Evolutionary conservation across 331 rosid genomes (phyloP).

Genomic region (Quercus phellos): DNA sequence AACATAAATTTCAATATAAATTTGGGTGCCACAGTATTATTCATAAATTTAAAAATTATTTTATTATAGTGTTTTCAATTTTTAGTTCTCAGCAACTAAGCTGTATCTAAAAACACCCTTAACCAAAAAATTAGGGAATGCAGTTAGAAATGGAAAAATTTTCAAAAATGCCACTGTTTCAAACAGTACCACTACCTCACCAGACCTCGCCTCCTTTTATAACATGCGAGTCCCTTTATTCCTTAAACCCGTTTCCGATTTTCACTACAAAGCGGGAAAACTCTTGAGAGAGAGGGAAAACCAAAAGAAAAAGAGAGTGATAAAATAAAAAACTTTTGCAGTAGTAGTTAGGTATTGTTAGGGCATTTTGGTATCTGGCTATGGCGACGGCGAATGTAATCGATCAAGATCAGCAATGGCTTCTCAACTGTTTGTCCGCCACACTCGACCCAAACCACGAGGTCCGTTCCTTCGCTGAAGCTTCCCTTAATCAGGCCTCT

Average conservation of each 20-base stretch:
- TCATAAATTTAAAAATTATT: no score
- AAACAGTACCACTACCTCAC: no score
- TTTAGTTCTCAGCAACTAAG: accelerated
- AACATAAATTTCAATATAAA: no score
- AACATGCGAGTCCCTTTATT: no score
- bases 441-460: conserved; percentile 87
- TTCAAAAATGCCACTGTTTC: no score
- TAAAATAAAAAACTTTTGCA: background rate
- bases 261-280: conserved; percentile 40
- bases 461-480: conserved; percentile 81
- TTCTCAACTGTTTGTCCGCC: conserved; percentile 82
- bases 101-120: no score
- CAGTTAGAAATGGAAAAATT: no score
- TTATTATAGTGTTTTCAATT: accelerated
- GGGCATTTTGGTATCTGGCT: conserved; percentile 23
- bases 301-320: background rate
- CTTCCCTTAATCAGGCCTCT: conserved; percentile 87
- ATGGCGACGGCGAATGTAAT: conserved; percentile 44
- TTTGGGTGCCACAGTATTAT: accelerated
- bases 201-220: no score
- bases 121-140: no score
- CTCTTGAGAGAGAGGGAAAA: background rate
- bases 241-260: background rate
- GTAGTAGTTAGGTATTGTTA: no score
- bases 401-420: conserved; percentile 91